Evolutionary conservation across 805 yeast genomes (phyloP).

Genomic region (Nakazawaea ishiwadae): DNA sequence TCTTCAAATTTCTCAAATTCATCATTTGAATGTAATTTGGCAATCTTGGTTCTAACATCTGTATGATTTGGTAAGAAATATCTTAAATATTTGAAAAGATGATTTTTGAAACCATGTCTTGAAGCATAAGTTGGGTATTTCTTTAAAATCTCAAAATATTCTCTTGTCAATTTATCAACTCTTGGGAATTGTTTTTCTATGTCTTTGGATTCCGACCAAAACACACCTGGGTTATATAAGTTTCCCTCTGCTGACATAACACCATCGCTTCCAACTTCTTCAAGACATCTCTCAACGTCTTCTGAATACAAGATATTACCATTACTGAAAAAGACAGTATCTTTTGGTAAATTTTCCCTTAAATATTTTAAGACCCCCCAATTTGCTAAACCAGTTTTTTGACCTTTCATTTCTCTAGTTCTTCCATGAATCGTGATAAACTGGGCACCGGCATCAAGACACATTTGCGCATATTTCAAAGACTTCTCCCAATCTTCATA

Average conservation of each 20-base stretch:
- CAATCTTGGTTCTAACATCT: slow-evolving; percentile 72
- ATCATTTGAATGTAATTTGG: slow-evolving; percentile 35
- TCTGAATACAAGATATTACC: slow-evolving; percentile 92
- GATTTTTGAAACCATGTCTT: slow-evolving; percentile 82
- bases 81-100: slow-evolving; percentile 79
- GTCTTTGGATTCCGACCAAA: slow-evolving; percentile 51
- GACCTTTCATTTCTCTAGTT: slow-evolving; percentile 97
- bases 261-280: slow-evolving; percentile 70
- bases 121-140: slow-evolving; percentile 65
- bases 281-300: slow-evolving; percentile 69
- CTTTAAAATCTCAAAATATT: slow-evolving; percentile 81
- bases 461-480: slow-evolving; percentile 82
- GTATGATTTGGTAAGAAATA: slow-evolving; percentile 76
- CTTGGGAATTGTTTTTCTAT: slow-evolving; percentile 72
- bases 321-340: slow-evolving; percentile 87
- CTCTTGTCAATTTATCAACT: slow-evolving; percentile 77
- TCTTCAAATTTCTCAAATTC: slow-evolving; percentile 41
- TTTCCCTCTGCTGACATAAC: slow-evolving; percentile 98
- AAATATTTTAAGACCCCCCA: slow-evolving; percentile 77
- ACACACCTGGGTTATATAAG: slow-evolving; percentile 88
- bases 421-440: slow-evolving; percentile 93
- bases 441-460: slow-evolving; percentile 91
- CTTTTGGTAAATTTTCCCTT: slow-evolving; percentile 70
- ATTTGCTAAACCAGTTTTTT: slow-evolving; percentile 90
- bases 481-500: slow-evolving; percentile 82